A percentile compares a stretch with the other conserved stretches of the same genome.
Conservation (phyloP, 2,329 filamentous ascomycete species). For the Beauveria bassiana region DNA sequence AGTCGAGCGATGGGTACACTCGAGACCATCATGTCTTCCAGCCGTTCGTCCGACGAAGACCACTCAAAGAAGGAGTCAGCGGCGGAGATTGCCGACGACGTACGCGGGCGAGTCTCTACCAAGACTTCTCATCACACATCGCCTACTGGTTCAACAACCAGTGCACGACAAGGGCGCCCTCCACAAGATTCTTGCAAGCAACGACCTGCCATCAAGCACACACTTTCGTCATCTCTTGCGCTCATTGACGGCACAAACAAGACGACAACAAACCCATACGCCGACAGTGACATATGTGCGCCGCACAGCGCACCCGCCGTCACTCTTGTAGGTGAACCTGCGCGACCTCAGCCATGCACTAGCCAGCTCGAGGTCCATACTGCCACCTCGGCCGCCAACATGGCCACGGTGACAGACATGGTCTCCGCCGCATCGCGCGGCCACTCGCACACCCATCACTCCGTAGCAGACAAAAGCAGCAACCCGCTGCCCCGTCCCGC, state of each 20-base stretch:
- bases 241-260: conserved; percentile 23
- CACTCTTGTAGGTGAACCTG: conserved; percentile 44
- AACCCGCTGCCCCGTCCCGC: conserved; percentile 12
- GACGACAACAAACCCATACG: not conserved
- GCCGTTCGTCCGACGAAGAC: conserved; percentile 54
- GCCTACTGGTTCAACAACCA: conserved; percentile 23
- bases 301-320: conserved; percentile 18
- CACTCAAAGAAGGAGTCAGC: conserved; percentile 47
- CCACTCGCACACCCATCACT: not conserved
- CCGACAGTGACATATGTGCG: conserved; percentile 25
- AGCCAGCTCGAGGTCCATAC: conserved; percentile 41
- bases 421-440: not conserved
- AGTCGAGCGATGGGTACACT: conserved; percentile 54
- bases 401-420: not conserved
- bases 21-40: conserved; percentile 61
- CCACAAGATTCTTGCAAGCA: not conserved
- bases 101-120: conserved; percentile 39
- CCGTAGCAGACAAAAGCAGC: not conserved
- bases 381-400: conserved; percentile 15
- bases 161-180: conserved; percentile 13
- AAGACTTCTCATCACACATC: conserved; percentile 30
- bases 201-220: conserved; percentile 18
- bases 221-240: conserved; percentile 25
- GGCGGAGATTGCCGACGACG: conserved; percentile 45
- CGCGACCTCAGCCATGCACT: conserved; percentile 48